These are phyloP conservation scores for Simplicillium sp. DNA, from an alignment of 2,329 filamentous ascomycete genomes.

Conservation along the genomic window DNA sequence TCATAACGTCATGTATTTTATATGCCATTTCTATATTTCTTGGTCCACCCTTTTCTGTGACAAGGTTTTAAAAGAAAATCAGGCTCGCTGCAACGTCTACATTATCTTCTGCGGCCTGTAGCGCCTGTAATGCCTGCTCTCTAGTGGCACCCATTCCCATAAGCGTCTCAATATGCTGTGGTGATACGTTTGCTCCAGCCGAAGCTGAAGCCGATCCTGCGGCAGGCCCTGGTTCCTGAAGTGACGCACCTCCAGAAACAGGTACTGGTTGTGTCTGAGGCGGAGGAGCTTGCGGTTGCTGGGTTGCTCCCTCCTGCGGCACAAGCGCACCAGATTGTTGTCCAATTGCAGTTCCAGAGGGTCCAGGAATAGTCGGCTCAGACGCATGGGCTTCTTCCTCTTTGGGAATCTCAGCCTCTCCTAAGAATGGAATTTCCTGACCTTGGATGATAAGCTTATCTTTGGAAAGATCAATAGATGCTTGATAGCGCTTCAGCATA, in stretches of 20 bases:
- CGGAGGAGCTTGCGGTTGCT: conserved; percentile 11
- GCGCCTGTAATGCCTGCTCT: conserved; percentile 66
- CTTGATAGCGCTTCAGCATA: conserved; percentile 95
- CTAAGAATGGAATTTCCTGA: conserved; percentile 80
- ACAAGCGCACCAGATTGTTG: conserved; percentile 69
- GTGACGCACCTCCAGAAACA: conserved; percentile 5
- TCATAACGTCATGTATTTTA: neutral
- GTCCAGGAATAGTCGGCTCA: conserved; percentile 77
- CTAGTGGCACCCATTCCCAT: conserved; percentile 68
- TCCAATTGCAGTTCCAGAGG: conserved; percentile 82
- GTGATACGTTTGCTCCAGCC: conserved; percentile 31
- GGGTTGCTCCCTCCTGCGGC: conserved; percentile 15
- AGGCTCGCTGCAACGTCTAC: conserved; percentile 81
- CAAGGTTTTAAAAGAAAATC: conserved; percentile 39
- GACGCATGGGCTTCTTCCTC: conserved; percentile 65
- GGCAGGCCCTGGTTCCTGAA: conserved; percentile 12
- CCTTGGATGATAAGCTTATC: conserved; percentile 83
- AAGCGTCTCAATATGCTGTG: conserved; percentile 66
- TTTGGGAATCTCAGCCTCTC: conserved; percentile 91
- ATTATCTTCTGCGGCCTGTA: conserved; percentile 77
- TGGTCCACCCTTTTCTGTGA: neutral
- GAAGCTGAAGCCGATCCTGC: conserved; percentile 12
- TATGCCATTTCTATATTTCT: neutral
- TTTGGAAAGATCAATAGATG: conserved; percentile 76
- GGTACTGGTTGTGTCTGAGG: conserved; percentile 14